phyloP scores from a whole-genome alignment of 352 stramenopile genomes.

The Pythium dissotocum region DNA sequence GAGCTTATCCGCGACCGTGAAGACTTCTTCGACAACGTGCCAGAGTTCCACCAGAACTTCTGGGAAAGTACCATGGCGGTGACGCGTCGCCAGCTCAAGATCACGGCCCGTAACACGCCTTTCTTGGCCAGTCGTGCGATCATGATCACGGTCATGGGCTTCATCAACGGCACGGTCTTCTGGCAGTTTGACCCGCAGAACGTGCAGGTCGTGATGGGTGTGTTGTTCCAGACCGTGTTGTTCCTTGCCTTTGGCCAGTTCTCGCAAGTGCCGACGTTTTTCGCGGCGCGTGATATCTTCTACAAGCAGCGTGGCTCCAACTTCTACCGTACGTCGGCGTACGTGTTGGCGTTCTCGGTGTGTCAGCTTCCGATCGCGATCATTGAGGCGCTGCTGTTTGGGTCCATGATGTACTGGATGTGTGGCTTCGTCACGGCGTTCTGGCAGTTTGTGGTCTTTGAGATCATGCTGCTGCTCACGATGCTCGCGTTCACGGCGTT shows the following conservation, averaged over 20 bases:
- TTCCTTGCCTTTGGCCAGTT: slow-evolving; percentile 68
- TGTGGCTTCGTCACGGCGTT: slow-evolving; percentile 48
- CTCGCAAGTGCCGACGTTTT: slow-evolving; percentile 60
- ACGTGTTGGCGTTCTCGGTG: slow-evolving; percentile 46
- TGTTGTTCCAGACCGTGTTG: slow-evolving; percentile 74
- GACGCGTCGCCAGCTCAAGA: slow-evolving; percentile 31
- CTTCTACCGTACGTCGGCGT: slow-evolving; percentile 70
- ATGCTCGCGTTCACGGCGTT: slow-evolving; percentile 33
- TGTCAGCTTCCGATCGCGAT: slow-evolving; percentile 35
- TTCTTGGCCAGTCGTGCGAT: slow-evolving; percentile 30
- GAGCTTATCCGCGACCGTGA: slow-evolving; percentile 79
- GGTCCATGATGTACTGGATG: slow-evolving; percentile 72
- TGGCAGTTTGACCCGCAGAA: slow-evolving; percentile 36
- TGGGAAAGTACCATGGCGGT: slow-evolving; percentile 30
- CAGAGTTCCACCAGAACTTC: slow-evolving; percentile 32
- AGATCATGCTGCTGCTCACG: slow-evolving; percentile 55
- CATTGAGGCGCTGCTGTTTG: slow-evolving; percentile 69
- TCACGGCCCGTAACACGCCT: slow-evolving; percentile 31
- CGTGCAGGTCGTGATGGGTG: slow-evolving; percentile 42
- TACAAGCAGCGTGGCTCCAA: slow-evolving; percentile 75
- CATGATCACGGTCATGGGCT: slow-evolving; percentile 37
- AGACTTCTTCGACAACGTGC: slow-evolving; percentile 28
- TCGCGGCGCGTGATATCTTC: slow-evolving; percentile 51
- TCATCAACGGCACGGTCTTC: slow-evolving; percentile 38
- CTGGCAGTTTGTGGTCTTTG: slow-evolving; percentile 52